These are phyloP conservation scores for Coprinopsis cinerea DNA, from an alignment of 768 basidiomycete genomes.

Conservation along the genomic window DNA sequence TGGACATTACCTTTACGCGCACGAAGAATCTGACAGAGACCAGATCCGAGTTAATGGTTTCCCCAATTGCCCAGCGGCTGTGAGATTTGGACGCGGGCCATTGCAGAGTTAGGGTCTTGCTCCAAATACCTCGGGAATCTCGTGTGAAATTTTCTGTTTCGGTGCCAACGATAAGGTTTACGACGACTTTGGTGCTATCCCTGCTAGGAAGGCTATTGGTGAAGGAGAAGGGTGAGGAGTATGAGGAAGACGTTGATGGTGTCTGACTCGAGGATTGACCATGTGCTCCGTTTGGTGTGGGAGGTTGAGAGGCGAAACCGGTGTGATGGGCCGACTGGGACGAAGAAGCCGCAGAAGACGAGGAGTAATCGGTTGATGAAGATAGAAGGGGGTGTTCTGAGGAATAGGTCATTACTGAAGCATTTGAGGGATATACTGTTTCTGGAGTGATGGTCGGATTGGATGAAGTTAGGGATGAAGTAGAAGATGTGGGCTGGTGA, in stretches of 20 bases:
- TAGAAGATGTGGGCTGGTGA: slow-evolving; percentile 21
- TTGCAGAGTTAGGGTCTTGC: slow-evolving; percentile 59
- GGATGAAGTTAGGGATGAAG: slow-evolving; percentile 31
- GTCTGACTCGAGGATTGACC: slow-evolving; percentile 3
- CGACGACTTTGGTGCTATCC: slow-evolving; percentile 33
- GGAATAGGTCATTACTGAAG: slow-evolving; percentile 17
- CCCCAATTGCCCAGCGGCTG: slow-evolving; percentile 75
- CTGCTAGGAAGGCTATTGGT: slow-evolving; percentile 16
- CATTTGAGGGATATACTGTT: slow-evolving; percentile 26
- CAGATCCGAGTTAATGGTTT: slow-evolving; percentile 62
- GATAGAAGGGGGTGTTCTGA: slow-evolving; percentile 9
- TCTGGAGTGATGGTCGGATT: slow-evolving; percentile 38
- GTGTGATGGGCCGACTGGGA: slow-evolving; percentile 4
- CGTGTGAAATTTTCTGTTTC: slow-evolving; percentile 57
- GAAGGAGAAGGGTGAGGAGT: slow-evolving; percentile 17
- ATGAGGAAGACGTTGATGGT: slow-evolving; percentile 12
- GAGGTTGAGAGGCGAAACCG: slow-evolving; percentile 14
- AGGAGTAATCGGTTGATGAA: background rate
- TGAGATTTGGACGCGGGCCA: slow-evolving; percentile 67
- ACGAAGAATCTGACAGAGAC: slow-evolving; percentile 66
- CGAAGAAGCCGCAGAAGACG: too few relatives aligned
- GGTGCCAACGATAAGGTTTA: slow-evolving; percentile 48
- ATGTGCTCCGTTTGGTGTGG: slow-evolving; percentile 1
- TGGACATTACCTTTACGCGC: slow-evolving; percentile 51
- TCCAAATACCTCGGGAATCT: slow-evolving; percentile 54